Percentiles rank a stretch among this genome's conserved stretches.
Evolutionary conservation across 1,284 basidiomycete genomes (phyloP).

Genomic region (Austroboletus novae-zelandiae): DNA sequence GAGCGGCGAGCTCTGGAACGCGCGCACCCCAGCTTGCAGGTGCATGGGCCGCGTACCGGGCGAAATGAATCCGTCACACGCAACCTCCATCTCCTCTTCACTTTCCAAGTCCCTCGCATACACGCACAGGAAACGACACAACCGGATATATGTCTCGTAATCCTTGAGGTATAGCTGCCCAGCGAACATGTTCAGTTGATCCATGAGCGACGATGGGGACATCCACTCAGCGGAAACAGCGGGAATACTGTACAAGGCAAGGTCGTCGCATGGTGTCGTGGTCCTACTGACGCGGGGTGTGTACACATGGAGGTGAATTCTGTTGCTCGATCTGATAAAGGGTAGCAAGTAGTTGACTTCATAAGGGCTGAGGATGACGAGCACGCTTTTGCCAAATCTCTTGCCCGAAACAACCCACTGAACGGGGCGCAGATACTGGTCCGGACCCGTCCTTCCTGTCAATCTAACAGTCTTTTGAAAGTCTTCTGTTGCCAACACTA

Average conservation of each 20-base stretch:
- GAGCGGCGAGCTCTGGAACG: conserved; percentile 19
- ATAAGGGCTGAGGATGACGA: conserved; percentile 45
- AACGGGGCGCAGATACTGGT: conserved; percentile 42
- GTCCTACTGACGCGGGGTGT: background rate
- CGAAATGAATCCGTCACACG: background rate
- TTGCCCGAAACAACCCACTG: conserved; percentile 42
- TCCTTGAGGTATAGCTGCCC: background rate
- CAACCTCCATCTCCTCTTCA: background rate
- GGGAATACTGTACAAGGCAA: background rate
- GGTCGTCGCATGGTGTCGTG: background rate
- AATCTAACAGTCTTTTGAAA: conserved; percentile 20
- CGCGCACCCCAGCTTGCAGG: background rate
- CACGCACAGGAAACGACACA: background rate
- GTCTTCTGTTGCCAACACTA: conserved; percentile 30
- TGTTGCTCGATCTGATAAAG: background rate
- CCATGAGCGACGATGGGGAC: background rate
- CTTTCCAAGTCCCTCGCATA: conserved; percentile 20
- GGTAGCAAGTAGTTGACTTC: conserved; percentile 44
- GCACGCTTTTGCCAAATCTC: background rate
- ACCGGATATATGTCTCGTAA: background rate
- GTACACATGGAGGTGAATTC: background rate
- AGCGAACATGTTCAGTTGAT: too few relatives aligned
- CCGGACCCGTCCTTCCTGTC: background rate
- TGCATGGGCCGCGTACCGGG: background rate
- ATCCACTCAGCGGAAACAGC: background rate